phyloP scores from a whole-genome alignment of 1,284 basidiomycete species.

The Hypsizygus ulmarius region DNA sequence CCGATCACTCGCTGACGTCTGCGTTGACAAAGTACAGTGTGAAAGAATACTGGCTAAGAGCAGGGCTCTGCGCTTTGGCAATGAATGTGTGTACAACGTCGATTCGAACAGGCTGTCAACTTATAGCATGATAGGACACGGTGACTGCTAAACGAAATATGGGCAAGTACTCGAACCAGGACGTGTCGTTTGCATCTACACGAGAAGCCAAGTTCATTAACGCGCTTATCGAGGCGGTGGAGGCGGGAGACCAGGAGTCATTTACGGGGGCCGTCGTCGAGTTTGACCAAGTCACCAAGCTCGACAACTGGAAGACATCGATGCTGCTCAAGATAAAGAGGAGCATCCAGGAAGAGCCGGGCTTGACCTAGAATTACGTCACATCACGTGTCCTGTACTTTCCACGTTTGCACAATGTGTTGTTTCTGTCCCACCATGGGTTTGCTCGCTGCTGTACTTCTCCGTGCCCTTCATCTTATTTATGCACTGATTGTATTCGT shows the following conservation, averaged over 20 bases:
- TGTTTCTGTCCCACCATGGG: slow-evolving; percentile 23
- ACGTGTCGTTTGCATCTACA: slow-evolving; percentile 81
- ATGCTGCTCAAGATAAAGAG: slow-evolving; percentile 89
- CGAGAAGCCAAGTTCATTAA: slow-evolving; percentile 88
- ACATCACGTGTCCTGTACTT: slow-evolving; percentile 4
- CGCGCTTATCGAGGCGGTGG: slow-evolving; percentile 75
- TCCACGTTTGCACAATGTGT: background rate
- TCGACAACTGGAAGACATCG: slow-evolving; percentile 94
- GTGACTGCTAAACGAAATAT: slow-evolving; percentile 83
- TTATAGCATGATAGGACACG: slow-evolving; percentile 58
- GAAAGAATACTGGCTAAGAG: slow-evolving; percentile 95
- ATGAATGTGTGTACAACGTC: slow-evolving; percentile 59
- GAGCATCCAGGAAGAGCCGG: slow-evolving; percentile 58
- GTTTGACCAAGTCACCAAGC: slow-evolving; percentile 84
- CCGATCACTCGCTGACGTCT: slow-evolving; percentile 79
- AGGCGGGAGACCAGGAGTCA: slow-evolving; percentile 73
- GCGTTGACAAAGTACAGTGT: slow-evolving; percentile 97
- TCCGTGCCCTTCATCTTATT: slow-evolving; percentile 55
- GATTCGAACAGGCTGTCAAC: background rate
- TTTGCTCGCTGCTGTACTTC: slow-evolving; percentile 34
- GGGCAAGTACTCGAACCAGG: slow-evolving; percentile 70
- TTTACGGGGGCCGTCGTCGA: slow-evolving; percentile 82
- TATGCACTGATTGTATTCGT: slow-evolving; percentile 47
- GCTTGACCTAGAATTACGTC: slow-evolving; percentile 30
- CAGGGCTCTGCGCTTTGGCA: slow-evolving; percentile 87